Evolutionary conservation across 257 asterid genomes (phyloP).

Genomic region (Capsicum pubescens): DNA sequence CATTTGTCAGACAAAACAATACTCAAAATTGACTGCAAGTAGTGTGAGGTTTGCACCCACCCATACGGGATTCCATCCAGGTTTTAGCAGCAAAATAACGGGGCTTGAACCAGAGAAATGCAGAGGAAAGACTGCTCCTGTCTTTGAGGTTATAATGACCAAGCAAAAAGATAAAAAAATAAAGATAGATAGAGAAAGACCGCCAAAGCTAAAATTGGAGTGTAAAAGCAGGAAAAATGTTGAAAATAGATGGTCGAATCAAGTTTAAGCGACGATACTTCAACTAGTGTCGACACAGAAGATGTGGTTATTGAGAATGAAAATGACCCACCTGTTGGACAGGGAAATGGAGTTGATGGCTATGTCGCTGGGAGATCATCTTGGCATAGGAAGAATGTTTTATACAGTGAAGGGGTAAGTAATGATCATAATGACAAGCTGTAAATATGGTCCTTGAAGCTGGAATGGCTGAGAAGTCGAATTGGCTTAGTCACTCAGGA

Average conservation of each 20-base stretch:
- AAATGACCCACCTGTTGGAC: conserved; percentile 34
- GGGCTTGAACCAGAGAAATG: conserved; percentile 40
- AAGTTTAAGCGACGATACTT: conserved; percentile 57
- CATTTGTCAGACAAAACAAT: conserved; percentile 41
- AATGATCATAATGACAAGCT: conserved; percentile 52
- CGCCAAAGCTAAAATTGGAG: conserved; percentile 36
- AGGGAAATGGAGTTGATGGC: conserved; percentile 45
- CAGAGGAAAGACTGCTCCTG: conserved; percentile 41
- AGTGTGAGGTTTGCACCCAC: conserved; percentile 41
- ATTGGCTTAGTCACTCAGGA: conserved; percentile 99
- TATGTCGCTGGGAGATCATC: conserved; percentile 58
- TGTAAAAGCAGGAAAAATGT: conserved; percentile 52
- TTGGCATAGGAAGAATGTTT: conserved; percentile 60
- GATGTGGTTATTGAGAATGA: conserved; percentile 40
- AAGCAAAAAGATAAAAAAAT: conserved; percentile 31
- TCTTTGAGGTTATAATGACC: conserved; percentile 38
- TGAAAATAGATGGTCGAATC: conserved; percentile 50
- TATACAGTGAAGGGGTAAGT: conserved; percentile 56
- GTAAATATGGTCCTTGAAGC: no score
- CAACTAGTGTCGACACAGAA: conserved; percentile 53
- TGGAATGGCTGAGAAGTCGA: conserved; percentile 98
- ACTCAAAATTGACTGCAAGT: conserved; percentile 41
- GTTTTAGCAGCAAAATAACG: conserved; percentile 37
- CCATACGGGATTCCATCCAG: conserved; percentile 37
- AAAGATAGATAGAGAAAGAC: conserved; percentile 31